Percentiles rank a stretch among this genome's conserved stretches.
Evolutionary conservation across 768 basidiomycete genomes (phyloP).

Genomic region (Suillus placidus): DNA sequence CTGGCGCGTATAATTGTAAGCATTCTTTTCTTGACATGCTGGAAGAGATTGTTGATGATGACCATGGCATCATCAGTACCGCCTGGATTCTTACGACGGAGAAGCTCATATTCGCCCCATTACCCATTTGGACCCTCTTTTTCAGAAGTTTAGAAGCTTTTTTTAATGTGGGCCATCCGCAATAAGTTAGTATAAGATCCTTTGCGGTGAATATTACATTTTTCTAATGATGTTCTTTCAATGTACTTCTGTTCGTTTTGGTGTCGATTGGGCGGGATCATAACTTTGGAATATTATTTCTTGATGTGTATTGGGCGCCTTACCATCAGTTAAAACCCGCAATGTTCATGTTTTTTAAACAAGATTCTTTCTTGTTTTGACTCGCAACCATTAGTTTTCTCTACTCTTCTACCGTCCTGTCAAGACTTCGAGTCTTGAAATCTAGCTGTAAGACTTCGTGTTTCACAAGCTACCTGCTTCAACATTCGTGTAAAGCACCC

Average conservation of each 20-base stretch:
- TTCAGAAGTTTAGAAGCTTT: neutral
- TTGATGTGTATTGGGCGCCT: neutral
- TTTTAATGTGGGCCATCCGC: neutral
- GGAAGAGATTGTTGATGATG: constrained; percentile 97
- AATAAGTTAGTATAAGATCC: neutral
- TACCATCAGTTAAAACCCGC: neutral
- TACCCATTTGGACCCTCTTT: too few relatives aligned
- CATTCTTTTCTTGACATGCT: constrained; percentile 67
- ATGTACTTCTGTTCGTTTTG: neutral
- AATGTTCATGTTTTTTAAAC: neutral
- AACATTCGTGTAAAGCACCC: neutral
- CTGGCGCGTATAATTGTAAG: too few relatives aligned
- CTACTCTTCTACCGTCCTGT: neutral
- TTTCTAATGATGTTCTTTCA: neutral
- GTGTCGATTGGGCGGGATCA: neutral
- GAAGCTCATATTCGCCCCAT: too few relatives aligned
- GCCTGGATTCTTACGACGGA: constrained; percentile 83
- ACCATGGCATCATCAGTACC: constrained; percentile 96
- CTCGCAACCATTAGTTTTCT: neutral
- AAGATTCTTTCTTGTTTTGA: neutral
- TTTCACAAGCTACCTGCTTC: neutral
- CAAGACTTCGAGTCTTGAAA: neutral
- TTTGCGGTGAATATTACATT: neutral
- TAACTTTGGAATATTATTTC: too few relatives aligned
- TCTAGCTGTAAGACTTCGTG: neutral